Evolutionary conservation across 2,329 filamentous ascomycete genomes (phyloP).

Genomic region (Fusarium acutatum): DNA sequence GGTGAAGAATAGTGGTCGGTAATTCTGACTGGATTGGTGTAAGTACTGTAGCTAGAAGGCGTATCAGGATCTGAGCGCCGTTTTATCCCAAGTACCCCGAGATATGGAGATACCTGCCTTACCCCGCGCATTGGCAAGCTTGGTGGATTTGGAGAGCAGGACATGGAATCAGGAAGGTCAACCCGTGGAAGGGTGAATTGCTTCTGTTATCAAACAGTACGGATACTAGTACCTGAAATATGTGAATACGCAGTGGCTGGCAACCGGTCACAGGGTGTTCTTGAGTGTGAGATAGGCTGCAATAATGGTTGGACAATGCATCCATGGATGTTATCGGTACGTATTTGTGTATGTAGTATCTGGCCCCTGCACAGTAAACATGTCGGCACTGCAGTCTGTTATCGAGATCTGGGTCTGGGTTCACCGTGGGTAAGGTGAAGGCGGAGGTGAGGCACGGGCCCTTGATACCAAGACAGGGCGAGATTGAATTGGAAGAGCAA

Average conservation of each 20-base stretch:
- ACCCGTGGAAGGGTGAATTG: conserved; percentile 3
- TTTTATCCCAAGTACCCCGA: conserved; percentile 2
- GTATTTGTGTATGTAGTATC: not conserved
- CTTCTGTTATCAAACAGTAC: not conserved
- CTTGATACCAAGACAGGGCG: not conserved
- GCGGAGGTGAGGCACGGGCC: not conserved
- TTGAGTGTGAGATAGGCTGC: not conserved
- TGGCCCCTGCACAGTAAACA: not conserved
- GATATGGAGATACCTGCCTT: conserved; percentile 14
- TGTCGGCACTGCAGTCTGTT: conserved; percentile 15
- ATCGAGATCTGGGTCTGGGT: conserved; percentile 19
- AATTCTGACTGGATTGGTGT: conserved; percentile 1
- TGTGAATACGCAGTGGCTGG: not conserved
- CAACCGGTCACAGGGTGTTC: not conserved
- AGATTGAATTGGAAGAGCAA: not conserved
- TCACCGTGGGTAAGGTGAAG: not conserved
- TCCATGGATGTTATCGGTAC: conserved; percentile 4
- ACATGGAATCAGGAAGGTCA: conserved; percentile 27
- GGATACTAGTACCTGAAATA: not conserved
- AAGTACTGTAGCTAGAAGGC: conserved; percentile 21
- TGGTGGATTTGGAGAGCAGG: conserved; percentile 8
- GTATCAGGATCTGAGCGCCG: not conserved
- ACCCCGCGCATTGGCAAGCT: conserved; percentile 16
- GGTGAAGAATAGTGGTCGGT: conserved; percentile 15
- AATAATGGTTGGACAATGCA: conserved; percentile 7